These are phyloP conservation scores for Trichoderma sp. DNA, from an alignment of 2,329 filamentous ascomycete genomes.

Conservation along the genomic window DNA sequence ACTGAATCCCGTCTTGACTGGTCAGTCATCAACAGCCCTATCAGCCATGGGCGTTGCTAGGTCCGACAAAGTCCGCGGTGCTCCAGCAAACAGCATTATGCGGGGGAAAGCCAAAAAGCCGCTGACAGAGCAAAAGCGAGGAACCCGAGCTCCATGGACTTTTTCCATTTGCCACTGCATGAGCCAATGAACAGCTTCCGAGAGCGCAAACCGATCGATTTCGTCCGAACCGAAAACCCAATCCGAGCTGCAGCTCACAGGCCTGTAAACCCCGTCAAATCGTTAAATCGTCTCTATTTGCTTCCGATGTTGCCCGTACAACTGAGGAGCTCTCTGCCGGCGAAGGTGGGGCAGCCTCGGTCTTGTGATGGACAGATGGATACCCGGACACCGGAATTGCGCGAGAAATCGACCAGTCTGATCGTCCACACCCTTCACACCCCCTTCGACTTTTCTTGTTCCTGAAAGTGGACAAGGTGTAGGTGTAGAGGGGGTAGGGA, in stretches of 20 bases:
- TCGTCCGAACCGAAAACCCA: constrained; percentile 3
- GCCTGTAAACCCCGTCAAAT: not conserved
- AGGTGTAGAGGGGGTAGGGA: not conserved
- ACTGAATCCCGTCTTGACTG: not conserved
- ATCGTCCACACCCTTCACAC: constrained; percentile 3
- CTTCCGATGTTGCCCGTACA: constrained; percentile 12
- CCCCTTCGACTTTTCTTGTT: not conserved
- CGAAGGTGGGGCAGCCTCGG: constrained; percentile 8
- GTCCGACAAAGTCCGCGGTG: not conserved
- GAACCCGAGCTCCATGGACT: constrained; percentile 11
- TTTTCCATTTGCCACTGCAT: constrained; percentile 1
- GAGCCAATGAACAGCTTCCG: not conserved
- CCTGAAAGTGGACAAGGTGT: constrained; percentile 4
- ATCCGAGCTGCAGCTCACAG: not conserved
- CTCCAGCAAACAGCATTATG: constrained; percentile 4
- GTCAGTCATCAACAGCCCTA: constrained; percentile 4
- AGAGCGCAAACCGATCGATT: not conserved
- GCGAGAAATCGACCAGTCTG: not conserved
- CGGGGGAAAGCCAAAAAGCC: constrained; percentile 8
- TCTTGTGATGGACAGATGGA: constrained; percentile 14
- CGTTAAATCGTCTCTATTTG: not conserved
- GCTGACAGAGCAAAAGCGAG: constrained; percentile 13
- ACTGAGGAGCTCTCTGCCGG: not conserved
- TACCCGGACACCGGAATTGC: not conserved
- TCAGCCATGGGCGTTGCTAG: not conserved